Evolutionary conservation across 2,329 filamentous ascomycete species (phyloP), one percentile per base, ranked within the genome.

Genomic region (Phaeomoniella chlamydospora): DNA sequence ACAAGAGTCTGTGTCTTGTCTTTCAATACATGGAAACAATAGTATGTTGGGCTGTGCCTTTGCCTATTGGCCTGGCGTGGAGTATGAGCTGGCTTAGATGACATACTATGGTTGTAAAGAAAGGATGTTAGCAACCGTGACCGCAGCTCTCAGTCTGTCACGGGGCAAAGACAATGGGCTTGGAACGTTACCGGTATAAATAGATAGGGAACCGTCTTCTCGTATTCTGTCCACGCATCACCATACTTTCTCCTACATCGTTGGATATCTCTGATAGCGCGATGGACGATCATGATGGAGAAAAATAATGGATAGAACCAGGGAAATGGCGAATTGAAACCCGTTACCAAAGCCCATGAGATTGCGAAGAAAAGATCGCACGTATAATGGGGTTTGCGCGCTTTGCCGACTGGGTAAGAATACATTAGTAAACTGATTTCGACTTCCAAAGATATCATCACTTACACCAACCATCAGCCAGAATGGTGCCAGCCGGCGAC

Each of bases 251-350:
- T 65, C 37, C 72, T 69, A 59, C 84, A 92, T 44, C 77, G 68
- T 54, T 80, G 67, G 41, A 87, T 82, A 52, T 92, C 84, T 41
- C 84, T 69, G 44, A 64, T 64, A 3, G 82, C 79, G 40, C 84
- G 78, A 56, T 92, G 84, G 6, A 75, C 65, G 50, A 90, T 88
- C 82, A 88, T 88, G 46, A 61, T 59, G 13, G 67, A 65, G 55
- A 92, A 92, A 65, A 92, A 92, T 22, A 81, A 57, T 0, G 82
- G 80, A 54, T 92, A 88, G 59, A 92, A 90, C 82, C 84, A 92
- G 1, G 84, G 84, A 60, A 88, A 87, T 0, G 83, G 82, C 51
- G 77, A 84, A 22, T 65, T 65, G 59, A 88, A 87, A 9, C 83
- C 83, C 2, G 80, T 85, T 46, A 88, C 77, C n/a, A 87, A 57